Base-by-base conservation (phyloP, 176 grass and related monocot genomes). In the Ensete glaucum region DNA sequence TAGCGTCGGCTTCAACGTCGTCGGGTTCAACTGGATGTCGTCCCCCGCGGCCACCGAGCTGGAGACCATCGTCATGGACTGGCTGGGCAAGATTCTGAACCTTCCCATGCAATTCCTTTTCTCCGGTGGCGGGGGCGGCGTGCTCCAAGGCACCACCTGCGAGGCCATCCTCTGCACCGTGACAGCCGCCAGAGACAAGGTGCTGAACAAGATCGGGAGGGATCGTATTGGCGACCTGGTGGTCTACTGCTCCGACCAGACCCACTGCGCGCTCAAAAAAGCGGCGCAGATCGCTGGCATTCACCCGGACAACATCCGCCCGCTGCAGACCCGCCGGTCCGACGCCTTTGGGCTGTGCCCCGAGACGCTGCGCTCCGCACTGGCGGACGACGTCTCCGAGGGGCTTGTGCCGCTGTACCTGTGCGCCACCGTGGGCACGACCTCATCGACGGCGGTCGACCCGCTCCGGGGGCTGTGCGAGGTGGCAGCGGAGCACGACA, bases 191-290 rank as follows among this genome's bases (percentile, higher is more conserved):
- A 73, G 86, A 50, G 86, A 89, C 21, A 68, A 48, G 52, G 83
- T 77, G 63, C 81, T 92, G 8, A 57, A 64, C 3, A 78, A 86
- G 72, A 54, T 86, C 11, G 81, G 81, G 1, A 12, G 17, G 15
- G 51, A 62, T 16, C 69, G 76, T 43, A 74, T 86, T 20, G 63
- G 52, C 0, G 79, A 89, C 62, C 72, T 92, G 67, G 86, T 84
- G 58, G 84, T 86, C 22, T 92, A 92, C 79, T 78, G 78, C 65
- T 92, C 89, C 60, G 86, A 92, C 71, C 86, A 92, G 79, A 92
- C 89, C 9, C 86, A 92, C 60, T 86, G 84, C 55, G 76, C 83
- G 1, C 54, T 89, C 62, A 78, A 73, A 56, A 88, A 89, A 82
- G 89, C 86, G 0, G 64, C 83, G 2, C 78, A 76, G 8, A 69